Conservation (phyloP, 768 basidiomycete genomes). For the Boletus tomentosulus region DNA sequence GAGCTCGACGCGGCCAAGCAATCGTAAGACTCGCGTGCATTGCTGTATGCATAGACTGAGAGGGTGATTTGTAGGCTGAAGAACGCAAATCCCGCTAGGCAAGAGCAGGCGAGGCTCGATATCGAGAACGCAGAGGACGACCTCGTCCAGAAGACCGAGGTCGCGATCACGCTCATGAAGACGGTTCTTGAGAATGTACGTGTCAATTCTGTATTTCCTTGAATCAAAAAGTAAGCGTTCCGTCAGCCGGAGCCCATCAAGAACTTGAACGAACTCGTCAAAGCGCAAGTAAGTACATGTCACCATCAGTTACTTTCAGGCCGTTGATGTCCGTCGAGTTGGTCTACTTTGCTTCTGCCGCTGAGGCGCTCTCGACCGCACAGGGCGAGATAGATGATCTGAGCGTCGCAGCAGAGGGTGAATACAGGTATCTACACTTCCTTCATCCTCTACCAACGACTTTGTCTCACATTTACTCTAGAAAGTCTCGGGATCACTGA, state of each 20-base stretch:
- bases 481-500: slow-evolving; percentile 91
- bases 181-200: slow-evolving; percentile 95
- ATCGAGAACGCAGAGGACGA: slow-evolving; percentile 94
- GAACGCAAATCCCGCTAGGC: slow-evolving; percentile 64
- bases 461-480: slow-evolving; percentile 25
- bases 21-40: slow-evolving; percentile 44
- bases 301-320: not conserved
- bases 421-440: slow-evolving; percentile 64
- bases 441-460: not conserved
- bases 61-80: slow-evolving; percentile 57
- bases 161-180: slow-evolving; percentile 95
- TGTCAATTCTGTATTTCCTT: slow-evolving; percentile 4
- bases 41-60: not conserved
- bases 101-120: slow-evolving; percentile 90
- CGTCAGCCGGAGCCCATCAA: slow-evolving; percentile 89
- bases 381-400: slow-evolving; percentile 94
- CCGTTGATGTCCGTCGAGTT: slow-evolving; percentile 42
- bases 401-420: slow-evolving; percentile 88
- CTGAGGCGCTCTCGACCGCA: slow-evolving; percentile 74
- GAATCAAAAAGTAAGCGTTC: not conserved
- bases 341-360: slow-evolving; percentile 67
- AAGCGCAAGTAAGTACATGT: slow-evolving; percentile 63
- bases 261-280: slow-evolving; percentile 87
- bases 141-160: slow-evolving; percentile 96
- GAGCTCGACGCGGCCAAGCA: slow-evolving; percentile 93